phyloP scores from a whole-genome alignment of 257 asterid species.

The Salvia splendens region DNA sequence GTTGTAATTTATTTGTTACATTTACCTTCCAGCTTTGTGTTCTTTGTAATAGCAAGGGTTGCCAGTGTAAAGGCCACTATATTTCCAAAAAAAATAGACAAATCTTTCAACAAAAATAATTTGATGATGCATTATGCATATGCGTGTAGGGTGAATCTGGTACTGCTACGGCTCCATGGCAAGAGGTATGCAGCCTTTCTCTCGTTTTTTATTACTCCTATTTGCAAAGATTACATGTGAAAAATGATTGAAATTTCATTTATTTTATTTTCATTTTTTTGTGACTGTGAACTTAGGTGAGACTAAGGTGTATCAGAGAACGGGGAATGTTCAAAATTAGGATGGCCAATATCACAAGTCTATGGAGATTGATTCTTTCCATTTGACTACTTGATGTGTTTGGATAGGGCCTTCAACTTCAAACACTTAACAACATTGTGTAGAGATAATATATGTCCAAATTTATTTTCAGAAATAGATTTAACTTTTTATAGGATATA shows the following conservation, averaged over 20 bases:
- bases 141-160: slow-evolving; percentile 55
- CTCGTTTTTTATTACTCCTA: not conserved
- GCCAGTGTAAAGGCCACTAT: too few relatives aligned
- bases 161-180: slow-evolving; percentile 61
- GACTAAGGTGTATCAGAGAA: slow-evolving; percentile 67
- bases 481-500: too few relatives aligned
- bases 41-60: too few relatives aligned
- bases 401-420: too few relatives aligned
- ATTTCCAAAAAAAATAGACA: not conserved
- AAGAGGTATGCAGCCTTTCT: slow-evolving; percentile 57
- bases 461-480: too few relatives aligned
- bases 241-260: not conserved
- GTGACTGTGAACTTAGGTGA: slow-evolving; percentile 46
- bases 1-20: too few relatives aligned
- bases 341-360: slow-evolving; percentile 48
- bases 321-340: slow-evolving; percentile 73
- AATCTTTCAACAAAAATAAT: not conserved
- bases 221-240: not conserved
- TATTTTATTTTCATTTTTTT: not conserved
- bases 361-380: slow-evolving; percentile 42
- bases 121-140: slow-evolving; percentile 20
- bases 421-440: too few relatives aligned
- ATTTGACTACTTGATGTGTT: not conserved
- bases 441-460: too few relatives aligned
- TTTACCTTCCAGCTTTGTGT: too few relatives aligned